Base-by-base conservation (phyloP, 2,329 filamentous ascomycete genomes). In the Cladophialophora immunda region DNA sequence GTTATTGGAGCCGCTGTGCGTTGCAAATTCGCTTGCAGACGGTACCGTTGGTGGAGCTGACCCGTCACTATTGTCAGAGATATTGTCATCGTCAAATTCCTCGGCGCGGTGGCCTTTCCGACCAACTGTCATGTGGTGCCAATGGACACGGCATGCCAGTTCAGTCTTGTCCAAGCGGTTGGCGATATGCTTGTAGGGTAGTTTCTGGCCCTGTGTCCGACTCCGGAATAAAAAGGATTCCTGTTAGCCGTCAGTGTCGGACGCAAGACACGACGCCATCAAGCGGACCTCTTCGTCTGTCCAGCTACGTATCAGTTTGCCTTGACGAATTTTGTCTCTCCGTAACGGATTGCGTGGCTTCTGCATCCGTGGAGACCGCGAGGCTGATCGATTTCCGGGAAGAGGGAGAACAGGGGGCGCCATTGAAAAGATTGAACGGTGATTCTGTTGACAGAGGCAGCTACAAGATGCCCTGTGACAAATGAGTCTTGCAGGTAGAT, bases 101-200 rank as follows among this genome's bases (percentile, higher is more conserved):
- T 60, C 68, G 11, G 53, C 38, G 8, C 63, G 65, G 52, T 68
- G 68, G 9, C 65, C 65, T 53, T 70, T 70, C 29, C 68, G 55
- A 8, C 68, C 77, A 93, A 92, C 70, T 90, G 93, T 68, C 70
- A 95, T 86, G 76, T 95, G 92, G 76, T 96, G 92, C 77, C 92
- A 94, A 80, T 95, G 92, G 69, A 96, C 86, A 70, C 92, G 92
- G 81, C 92, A 96, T 56, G 92, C 92, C 67, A 95, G 84, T 81
- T 95, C 92, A 0, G 92, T 95, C 84, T 95, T 96, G 81, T 93
- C 92, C 72, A 95, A 82, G 74, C 94, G 90, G 66, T 90, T 87
- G 66, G 92, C 92, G 76, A 95, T 95, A 77, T 94, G 91, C 84
- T 94, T 95, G 81, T 95, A 95, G 0, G 92, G 92, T 89, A 94